phyloP scores from a whole-genome alignment of 2,329 filamentous ascomycete genomes.

The Ceratocystiopsis minuta region DNA sequence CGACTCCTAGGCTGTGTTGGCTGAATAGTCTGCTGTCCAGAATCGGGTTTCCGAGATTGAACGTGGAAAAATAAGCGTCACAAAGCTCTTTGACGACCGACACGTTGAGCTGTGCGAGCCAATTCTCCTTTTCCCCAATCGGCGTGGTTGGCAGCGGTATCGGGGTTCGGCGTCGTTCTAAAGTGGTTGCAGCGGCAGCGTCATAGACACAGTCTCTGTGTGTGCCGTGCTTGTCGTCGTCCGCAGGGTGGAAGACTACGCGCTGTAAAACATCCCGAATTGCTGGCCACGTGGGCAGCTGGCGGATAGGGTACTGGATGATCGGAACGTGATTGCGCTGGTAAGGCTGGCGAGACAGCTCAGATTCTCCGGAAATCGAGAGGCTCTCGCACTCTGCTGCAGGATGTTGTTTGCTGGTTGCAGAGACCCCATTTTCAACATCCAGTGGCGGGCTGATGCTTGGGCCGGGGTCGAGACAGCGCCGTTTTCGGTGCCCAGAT shows the following conservation, averaged over 20 bases:
- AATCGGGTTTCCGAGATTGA: conserved; percentile 32
- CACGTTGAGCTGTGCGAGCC: conserved; percentile 28
- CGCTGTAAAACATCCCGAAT: conserved; percentile 2
- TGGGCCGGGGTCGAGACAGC: no score
- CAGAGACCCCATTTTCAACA: no score
- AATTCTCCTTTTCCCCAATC: conserved; percentile 19
- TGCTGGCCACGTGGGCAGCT: conserved; percentile 9
- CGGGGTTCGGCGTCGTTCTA: no score
- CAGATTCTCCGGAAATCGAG: no score
- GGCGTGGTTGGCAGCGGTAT: conserved; percentile 18
- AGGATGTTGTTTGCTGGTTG: no score
- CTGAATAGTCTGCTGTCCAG: conserved; percentile 34
- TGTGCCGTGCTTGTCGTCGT: neutral
- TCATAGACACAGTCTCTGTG: conserved; percentile 3
- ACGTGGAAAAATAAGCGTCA: conserved; percentile 34
- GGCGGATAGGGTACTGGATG: conserved; percentile 10
- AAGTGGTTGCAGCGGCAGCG: conserved; percentile 15
- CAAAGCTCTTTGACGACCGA: conserved; percentile 31
- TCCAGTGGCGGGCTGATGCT: no score
- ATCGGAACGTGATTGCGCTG: conserved; percentile 6
- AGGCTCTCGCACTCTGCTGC: no score
- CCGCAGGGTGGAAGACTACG: no score
- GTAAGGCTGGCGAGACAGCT: neutral
- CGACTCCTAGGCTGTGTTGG: conserved; percentile 27
- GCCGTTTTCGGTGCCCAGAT: no score